Conservation (phyloP, 1,139 yeast species). For the Sugiyamaella pinicola region DNA sequence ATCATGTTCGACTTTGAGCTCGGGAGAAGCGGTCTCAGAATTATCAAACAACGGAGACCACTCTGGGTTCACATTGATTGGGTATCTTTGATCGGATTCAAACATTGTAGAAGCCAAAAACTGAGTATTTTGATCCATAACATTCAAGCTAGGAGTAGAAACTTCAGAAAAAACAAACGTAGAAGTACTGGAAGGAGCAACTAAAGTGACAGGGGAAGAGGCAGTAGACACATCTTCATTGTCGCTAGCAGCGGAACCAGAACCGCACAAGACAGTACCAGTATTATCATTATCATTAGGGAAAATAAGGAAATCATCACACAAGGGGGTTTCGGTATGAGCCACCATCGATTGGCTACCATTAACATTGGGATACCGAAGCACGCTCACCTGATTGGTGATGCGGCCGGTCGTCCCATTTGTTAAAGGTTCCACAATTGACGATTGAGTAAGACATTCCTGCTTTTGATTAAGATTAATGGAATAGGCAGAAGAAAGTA, state of each 20-base stretch:
- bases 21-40: conserved; percentile 8
- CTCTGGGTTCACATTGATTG: background rate
- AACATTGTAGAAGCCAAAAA: conserved; percentile 23
- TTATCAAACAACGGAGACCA: conserved; percentile 23
- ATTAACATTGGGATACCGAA: background rate
- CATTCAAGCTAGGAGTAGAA: conserved; percentile 9
- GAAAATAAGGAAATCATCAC: conserved; percentile 17
- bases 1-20: conserved; percentile 17
- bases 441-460: conserved; percentile 9
- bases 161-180: conserved; percentile 7
- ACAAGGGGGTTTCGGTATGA: background rate
- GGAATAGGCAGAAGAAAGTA: conserved; percentile 12
- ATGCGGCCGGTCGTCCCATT: background rate
- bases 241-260: background rate
- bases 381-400: background rate
- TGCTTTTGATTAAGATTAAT: conserved; percentile 1
- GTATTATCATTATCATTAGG: conserved; percentile 14
- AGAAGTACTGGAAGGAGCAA: conserved; percentile 15
- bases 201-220: conserved; percentile 13
- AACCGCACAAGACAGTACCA: background rate
- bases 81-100: conserved; percentile 9
- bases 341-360: background rate
- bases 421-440: background rate
- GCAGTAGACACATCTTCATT: conserved; percentile 1
- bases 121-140: background rate